Evolutionary conservation across 2,329 filamentous ascomycete species (phyloP).

Genomic region (Gnomoniopsis smithogilvyi): DNA sequence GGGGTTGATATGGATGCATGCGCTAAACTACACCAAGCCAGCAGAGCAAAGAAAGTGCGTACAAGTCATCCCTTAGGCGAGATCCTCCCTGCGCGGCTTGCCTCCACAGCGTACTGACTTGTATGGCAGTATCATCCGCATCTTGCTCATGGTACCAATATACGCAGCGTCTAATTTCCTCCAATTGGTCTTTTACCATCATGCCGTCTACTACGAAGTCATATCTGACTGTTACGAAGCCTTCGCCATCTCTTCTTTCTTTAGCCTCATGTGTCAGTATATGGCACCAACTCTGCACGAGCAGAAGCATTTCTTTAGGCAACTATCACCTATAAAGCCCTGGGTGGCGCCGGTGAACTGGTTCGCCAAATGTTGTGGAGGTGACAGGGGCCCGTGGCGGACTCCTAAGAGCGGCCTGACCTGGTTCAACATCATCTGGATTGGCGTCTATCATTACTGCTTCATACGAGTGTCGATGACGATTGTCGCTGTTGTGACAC

Average conservation of each 20-base stretch:
- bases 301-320: slow-evolving; percentile 79
- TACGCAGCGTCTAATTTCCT: slow-evolving; percentile 74
- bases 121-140: slow-evolving; percentile 71
- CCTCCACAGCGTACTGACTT: slow-evolving; percentile 1
- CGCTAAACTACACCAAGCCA: slow-evolving; percentile 58
- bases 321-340: slow-evolving; percentile 59
- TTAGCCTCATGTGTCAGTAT: slow-evolving; percentile 78
- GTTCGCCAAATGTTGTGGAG: slow-evolving; percentile 68
- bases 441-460: slow-evolving; percentile 82
- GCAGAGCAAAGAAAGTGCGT: slow-evolving; percentile 56
- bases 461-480: slow-evolving; percentile 79
- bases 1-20: slow-evolving; percentile 57
- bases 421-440: slow-evolving; percentile 88
- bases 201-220: slow-evolving; percentile 78
- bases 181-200: slow-evolving; percentile 69
- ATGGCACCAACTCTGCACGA: slow-evolving; percentile 72
- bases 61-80: neutral
- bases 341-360: slow-evolving; percentile 76
- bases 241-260: slow-evolving; percentile 84
- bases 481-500: slow-evolving; percentile 69
- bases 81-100: neutral
- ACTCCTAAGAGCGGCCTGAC: slow-evolving; percentile 78
- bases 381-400: slow-evolving; percentile 65
- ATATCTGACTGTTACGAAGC: slow-evolving; percentile 85
- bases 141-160: slow-evolving; percentile 83